phyloP scores from a whole-genome alignment of 768 basidiomycete genomes.

The Leucosporidium scottii region DNA sequence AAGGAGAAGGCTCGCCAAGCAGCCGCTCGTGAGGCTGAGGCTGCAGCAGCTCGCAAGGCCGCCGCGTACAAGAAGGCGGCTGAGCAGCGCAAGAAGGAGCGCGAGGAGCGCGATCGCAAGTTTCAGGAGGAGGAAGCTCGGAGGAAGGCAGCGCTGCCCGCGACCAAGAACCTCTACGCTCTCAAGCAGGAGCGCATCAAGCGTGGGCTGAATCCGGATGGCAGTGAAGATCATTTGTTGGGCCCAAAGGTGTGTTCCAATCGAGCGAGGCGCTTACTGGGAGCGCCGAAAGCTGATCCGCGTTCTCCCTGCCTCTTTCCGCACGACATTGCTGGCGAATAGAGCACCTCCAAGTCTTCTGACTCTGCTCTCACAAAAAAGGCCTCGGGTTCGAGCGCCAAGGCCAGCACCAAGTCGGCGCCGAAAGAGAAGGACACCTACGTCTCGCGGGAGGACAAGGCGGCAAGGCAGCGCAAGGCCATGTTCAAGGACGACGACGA shows the following conservation, averaged over 20 bases:
- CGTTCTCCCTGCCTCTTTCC: too few species aligned
- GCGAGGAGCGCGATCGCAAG: slow-evolving; percentile 19
- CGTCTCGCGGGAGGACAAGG: slow-evolving; percentile 18
- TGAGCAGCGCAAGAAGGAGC: slow-evolving; percentile 12
- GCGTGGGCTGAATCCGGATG: slow-evolving; percentile 27
- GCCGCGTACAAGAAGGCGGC: slow-evolving; percentile 5
- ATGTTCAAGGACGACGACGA: slow-evolving; percentile 27
- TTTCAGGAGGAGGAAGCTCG: not conserved
- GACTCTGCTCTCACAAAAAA: not conserved
- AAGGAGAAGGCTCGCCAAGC: slow-evolving; percentile 16
- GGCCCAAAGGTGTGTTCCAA: not conserved
- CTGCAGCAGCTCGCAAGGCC: slow-evolving; percentile 7
- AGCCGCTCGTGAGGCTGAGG: not conserved
- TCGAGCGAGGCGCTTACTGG: too few species aligned
- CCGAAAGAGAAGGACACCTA: not conserved
- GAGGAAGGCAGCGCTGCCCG: slow-evolving; percentile 15
- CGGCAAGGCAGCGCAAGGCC: slow-evolving; percentile 7
- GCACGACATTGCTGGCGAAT: too few species aligned
- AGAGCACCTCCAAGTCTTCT: not conserved
- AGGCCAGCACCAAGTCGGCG: not conserved
- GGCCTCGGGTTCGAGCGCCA: not conserved
- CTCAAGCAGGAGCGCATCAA: slow-evolving; percentile 29
- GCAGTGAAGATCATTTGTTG: slow-evolving; percentile 28
- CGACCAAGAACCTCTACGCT: slow-evolving; percentile 26
- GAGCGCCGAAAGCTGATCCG: not conserved